phyloP scores from a whole-genome alignment of 2,329 filamentous ascomycete species.

The Chlorencoelia australis region DNA sequence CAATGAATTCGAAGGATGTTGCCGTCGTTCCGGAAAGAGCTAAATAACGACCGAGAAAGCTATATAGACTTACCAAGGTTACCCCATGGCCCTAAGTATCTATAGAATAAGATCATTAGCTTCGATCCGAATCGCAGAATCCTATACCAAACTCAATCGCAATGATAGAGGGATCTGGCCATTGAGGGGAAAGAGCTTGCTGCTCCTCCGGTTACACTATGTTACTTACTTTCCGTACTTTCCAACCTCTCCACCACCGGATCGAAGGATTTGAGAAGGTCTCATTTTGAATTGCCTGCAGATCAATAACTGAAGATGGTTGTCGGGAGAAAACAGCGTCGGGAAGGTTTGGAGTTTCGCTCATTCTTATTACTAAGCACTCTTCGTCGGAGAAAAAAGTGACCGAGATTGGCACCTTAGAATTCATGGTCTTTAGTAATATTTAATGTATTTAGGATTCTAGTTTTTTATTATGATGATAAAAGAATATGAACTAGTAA shows the following conservation, averaged over 20 bases:
- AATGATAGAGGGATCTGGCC: not conserved
- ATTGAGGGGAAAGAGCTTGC: constrained; percentile 1
- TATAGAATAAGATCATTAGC: constrained; percentile 20
- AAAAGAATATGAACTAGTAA: too few species aligned
- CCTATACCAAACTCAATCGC: not conserved
- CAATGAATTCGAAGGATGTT: too few species aligned
- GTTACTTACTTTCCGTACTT: constrained; percentile 29
- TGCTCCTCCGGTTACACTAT: too few species aligned
- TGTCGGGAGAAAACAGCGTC: constrained; percentile 4
- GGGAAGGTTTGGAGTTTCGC: too few species aligned
- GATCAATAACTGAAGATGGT: constrained; percentile 2
- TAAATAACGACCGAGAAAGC: constrained; percentile 6
- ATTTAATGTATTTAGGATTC: too few species aligned
- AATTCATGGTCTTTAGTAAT: too few species aligned
- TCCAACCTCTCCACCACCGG: constrained; percentile 26
- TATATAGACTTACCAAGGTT: constrained; percentile 25
- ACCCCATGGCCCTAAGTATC: constrained; percentile 27
- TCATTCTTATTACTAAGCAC: too few species aligned
- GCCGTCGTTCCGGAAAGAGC: too few species aligned
- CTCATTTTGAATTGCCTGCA: constrained; percentile 22
- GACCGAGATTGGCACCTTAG: too few species aligned
- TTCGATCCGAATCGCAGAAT: not conserved
- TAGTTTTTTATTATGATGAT: too few species aligned
- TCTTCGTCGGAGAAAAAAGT: too few species aligned
- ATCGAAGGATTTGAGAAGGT: constrained; percentile 25